These are phyloP conservation scores for Trichomonascus vanleenenianus DNA, from an alignment of 805 yeast genomes.

Conservation along the genomic window DNA sequence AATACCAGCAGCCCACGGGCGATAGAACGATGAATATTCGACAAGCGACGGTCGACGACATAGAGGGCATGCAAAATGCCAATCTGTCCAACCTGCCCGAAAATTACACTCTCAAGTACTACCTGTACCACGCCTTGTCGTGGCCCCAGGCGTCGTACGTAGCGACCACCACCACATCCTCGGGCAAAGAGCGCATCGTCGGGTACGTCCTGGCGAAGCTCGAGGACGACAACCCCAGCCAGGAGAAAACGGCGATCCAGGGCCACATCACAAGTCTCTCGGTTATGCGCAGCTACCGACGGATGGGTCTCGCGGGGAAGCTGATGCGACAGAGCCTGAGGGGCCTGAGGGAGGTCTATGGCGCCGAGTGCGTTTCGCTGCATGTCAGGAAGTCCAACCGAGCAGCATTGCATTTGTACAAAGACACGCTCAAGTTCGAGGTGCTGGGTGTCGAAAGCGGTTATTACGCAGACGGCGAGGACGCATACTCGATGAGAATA, in stretches of 20 bases:
- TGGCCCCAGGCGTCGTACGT: slow-evolving; percentile 99
- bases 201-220: slow-evolving; percentile 94
- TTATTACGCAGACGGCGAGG: slow-evolving; percentile 97
- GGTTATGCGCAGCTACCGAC: slow-evolving; percentile 91
- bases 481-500: slow-evolving; percentile 92
- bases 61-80: slow-evolving; percentile 94
- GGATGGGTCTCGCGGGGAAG: slow-evolving; percentile 91
- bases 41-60: slow-evolving; percentile 76
- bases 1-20: no score
- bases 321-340: slow-evolving; percentile 68
- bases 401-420: slow-evolving; percentile 89
- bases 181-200: slow-evolving; percentile 74
- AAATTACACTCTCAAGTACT: slow-evolving; percentile 85
- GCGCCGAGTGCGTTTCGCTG: slow-evolving; percentile 75
- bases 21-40: slow-evolving; percentile 57
- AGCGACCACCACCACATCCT: slow-evolving; percentile 63
- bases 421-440: slow-evolving; percentile 76
- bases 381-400: slow-evolving; percentile 91
- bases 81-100: slow-evolving; percentile 78
- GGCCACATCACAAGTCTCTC: slow-evolving; percentile 93
- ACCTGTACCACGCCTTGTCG: slow-evolving; percentile 84
- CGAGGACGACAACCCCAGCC: slow-evolving; percentile 64
- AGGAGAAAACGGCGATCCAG: slow-evolving; percentile 33
- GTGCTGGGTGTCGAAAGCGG: slow-evolving; percentile 73
- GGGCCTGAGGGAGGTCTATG: slow-evolving; percentile 72